Conservation (phyloP, 208 protist species). For the Trypanosoma theileri region DNA sequence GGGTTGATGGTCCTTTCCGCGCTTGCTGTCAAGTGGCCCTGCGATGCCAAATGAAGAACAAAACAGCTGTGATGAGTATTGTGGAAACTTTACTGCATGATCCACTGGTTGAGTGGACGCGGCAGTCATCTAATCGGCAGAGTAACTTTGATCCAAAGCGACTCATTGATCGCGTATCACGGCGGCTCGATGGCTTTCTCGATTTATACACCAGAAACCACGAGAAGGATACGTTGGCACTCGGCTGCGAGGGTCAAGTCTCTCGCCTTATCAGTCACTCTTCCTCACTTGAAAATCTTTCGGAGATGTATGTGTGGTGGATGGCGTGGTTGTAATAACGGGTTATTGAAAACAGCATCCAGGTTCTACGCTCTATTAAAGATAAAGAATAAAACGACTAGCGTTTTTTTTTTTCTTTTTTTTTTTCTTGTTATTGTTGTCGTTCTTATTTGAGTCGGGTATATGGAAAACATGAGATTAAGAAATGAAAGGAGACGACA, state of each 20-base stretch:
- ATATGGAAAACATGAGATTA: too few relatives aligned
- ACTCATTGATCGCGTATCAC: slow-evolving; percentile 70
- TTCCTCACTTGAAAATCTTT: slow-evolving; percentile 89
- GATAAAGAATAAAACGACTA: background rate
- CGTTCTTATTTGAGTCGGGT: too few relatives aligned
- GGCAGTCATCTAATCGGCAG: slow-evolving; percentile 22
- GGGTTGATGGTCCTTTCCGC: slow-evolving; percentile 92
- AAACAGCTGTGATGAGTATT: slow-evolving; percentile 94
- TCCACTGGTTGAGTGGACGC: slow-evolving; percentile 94
- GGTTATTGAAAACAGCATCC: too few relatives aligned
- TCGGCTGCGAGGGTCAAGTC: slow-evolving; percentile 93
- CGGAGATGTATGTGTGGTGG: slow-evolving; percentile 97
- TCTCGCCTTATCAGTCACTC: slow-evolving; percentile 92
- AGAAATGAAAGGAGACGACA: background rate
- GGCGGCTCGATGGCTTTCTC: slow-evolving; percentile 79
- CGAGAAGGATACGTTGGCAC: slow-evolving; percentile 62
- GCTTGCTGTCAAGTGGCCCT: slow-evolving; percentile 85
- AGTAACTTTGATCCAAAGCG: slow-evolving; percentile 40
- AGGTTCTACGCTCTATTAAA: background rate
- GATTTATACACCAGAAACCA: slow-evolving; percentile 66
- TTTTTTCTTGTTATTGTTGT: slow-evolving; percentile 17
- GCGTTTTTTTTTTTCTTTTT: slow-evolving; percentile 3
- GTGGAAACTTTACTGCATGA: slow-evolving; percentile 96
- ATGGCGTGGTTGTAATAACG: slow-evolving; percentile 93
- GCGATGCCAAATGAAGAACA: slow-evolving; percentile 88